A percentile compares a stretch with the other conserved stretches of the same genome.
Evolutionary conservation across 768 basidiomycete species (phyloP).

Genomic region (Psilocybe tampanensis): DNA sequence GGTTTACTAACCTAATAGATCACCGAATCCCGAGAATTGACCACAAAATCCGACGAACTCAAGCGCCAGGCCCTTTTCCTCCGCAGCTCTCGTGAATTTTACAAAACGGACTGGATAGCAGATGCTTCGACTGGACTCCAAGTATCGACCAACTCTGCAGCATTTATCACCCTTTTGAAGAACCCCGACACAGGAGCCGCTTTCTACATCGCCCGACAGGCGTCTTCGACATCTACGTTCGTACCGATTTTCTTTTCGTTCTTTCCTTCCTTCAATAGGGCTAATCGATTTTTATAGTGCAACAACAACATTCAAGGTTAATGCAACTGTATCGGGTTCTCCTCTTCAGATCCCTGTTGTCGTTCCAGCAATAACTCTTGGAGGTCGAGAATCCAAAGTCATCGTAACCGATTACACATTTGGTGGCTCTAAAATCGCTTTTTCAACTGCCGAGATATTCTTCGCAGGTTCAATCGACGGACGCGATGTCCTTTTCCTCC

Average conservation of each 20-base stretch:
- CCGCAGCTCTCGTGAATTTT: conserved; percentile 76
- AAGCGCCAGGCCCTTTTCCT: conserved; percentile 81
- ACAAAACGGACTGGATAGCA: conserved; percentile 77
- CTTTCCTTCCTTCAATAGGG: background rate
- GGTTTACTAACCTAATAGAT: conserved; percentile 35
- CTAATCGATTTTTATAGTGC: conserved; percentile 32
- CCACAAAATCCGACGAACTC: conserved; percentile 73
- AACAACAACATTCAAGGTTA: conserved; percentile 58
- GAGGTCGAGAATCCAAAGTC: conserved; percentile 75
- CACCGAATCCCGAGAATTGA: conserved; percentile 66
- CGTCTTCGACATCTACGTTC: conserved; percentile 66
- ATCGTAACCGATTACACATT: conserved; percentile 74
- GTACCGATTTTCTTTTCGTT: conserved; percentile 20
- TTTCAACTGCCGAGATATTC: conserved; percentile 76
- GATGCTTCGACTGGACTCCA: conserved; percentile 54
- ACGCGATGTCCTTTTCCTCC: conserved; percentile 65
- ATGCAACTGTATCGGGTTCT: conserved; percentile 55
- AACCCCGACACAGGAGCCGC: conserved; percentile 69
- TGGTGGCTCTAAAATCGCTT: conserved; percentile 59
- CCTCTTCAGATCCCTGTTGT: conserved; percentile 58
- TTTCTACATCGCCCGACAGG: conserved; percentile 75
- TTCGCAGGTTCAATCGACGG: conserved; percentile 64
- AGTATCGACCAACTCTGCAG: conserved; percentile 42
- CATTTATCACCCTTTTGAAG: conserved; percentile 61
- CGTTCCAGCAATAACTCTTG: conserved; percentile 54